A percentile compares a stretch with the other conserved stretches of the same genome.
Conservation (phyloP, 768 basidiomycete species). For the Panellus pusillus region DNA sequence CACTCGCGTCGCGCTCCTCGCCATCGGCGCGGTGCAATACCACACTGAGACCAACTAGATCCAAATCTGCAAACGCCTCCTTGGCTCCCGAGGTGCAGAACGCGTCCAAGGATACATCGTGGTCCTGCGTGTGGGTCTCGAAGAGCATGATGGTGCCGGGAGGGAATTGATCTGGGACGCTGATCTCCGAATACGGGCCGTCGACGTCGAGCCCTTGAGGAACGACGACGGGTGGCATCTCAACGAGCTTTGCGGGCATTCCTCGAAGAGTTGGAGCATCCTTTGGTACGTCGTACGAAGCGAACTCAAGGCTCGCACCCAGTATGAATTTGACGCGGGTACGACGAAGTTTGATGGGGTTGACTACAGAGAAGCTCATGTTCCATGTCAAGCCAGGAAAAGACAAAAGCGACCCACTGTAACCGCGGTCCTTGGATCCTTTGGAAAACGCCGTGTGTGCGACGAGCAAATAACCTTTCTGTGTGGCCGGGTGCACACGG, state of each 20-base stretch:
- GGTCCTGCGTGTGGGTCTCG: constrained; percentile 76
- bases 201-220: constrained; percentile 62
- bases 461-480: constrained; percentile 90
- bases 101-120: constrained; percentile 68
- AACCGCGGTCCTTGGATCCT: constrained; percentile 76
- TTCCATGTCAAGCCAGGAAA: neutral
- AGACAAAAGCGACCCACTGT: constrained; percentile 49
- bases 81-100: constrained; percentile 73
- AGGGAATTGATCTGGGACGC: constrained; percentile 88
- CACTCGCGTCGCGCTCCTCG: constrained; percentile 90
- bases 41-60: constrained; percentile 87
- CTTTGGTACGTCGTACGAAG: constrained; percentile 53
- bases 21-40: constrained; percentile 84
- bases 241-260: constrained; percentile 65
- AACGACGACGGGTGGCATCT: constrained; percentile 59
- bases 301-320: constrained; percentile 73
- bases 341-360: constrained; percentile 79
- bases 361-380: constrained; percentile 49
- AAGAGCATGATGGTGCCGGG: constrained; percentile 95
- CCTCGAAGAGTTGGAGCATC: constrained; percentile 64
- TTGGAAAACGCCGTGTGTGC: constrained; percentile 92
- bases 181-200: constrained; percentile 74
- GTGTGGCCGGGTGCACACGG: constrained; percentile 85
- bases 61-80: constrained; percentile 69
- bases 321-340: constrained; percentile 79